Percentiles rank a stretch among this genome's conserved stretches.
Evolutionary conservation across 208 protist genomes (phyloP).

Genomic region (Acanthamoeba royreba): DNA sequence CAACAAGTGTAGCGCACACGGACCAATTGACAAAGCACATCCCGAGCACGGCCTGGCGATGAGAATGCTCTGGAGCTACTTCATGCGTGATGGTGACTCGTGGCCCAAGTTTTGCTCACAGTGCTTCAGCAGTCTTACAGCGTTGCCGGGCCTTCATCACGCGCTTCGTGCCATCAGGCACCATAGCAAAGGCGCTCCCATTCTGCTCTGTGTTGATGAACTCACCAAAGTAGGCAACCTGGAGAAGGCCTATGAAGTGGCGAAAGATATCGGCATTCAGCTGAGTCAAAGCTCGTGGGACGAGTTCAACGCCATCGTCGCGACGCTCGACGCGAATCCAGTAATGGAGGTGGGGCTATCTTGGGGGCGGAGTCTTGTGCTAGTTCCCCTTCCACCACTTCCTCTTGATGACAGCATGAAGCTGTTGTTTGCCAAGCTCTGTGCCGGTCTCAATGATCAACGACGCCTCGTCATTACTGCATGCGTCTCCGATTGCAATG

Average conservation of each 20-base stretch:
- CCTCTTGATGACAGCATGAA: background rate
- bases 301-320: background rate
- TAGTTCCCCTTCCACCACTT: background rate
- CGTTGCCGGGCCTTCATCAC: background rate
- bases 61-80: constrained; percentile 30
- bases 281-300: no score
- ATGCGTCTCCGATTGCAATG: background rate
- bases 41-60: constrained; percentile 6
- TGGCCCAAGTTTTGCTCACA: background rate
- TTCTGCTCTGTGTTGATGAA: constrained; percentile 10
- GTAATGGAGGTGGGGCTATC: background rate
- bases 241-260: background rate
- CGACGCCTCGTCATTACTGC: background rate
- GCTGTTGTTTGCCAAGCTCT: background rate
- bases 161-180: background rate
- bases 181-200: background rate
- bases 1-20: background rate
- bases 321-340: background rate
- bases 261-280: no score
- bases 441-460: background rate
- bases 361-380: background rate
- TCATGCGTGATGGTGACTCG: background rate
- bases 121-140: background rate
- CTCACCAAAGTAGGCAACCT: background rate
- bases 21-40: background rate